Percentiles rank a stretch among this genome's conserved stretches.
Evolutionary conservation across 352 stramenopile genomes (phyloP).

Genomic region (Phytopythium helicoides): DNA sequence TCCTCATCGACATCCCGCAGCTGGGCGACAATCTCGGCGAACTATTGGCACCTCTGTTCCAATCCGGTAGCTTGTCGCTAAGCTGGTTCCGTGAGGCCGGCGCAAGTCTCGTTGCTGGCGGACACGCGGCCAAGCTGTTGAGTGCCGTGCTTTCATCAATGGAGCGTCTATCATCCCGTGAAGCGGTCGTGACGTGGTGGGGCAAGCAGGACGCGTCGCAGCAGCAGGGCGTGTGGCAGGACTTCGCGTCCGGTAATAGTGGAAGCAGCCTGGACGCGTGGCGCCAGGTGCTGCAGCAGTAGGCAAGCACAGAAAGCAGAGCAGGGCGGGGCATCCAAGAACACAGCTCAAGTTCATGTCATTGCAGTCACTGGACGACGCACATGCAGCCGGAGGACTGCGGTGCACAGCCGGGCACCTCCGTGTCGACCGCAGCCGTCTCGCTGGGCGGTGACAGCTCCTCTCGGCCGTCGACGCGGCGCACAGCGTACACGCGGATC

Average conservation of each 20-base stretch:
- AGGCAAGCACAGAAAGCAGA: background rate
- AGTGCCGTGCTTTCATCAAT: conserved; percentile 37
- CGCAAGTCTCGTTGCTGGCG: conserved; percentile 35
- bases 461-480: conserved; percentile 30
- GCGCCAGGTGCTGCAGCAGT: conserved; percentile 15
- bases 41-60: conserved; percentile 60
- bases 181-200: conserved; percentile 59
- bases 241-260: background rate
- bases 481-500: conserved; percentile 74
- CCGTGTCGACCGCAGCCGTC: conserved; percentile 81
- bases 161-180: conserved; percentile 19
- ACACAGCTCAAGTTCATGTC: background rate
- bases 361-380: conserved; percentile 40
- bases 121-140: conserved; percentile 50
- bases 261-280: conserved; percentile 11
- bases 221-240: conserved; percentile 23
- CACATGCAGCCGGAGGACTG: conserved; percentile 47
- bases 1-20: conserved; percentile 73
- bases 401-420: conserved; percentile 79
- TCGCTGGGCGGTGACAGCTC: conserved; percentile 60
- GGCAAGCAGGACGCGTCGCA: conserved; percentile 23
- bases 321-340: background rate
- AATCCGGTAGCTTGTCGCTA: conserved; percentile 39
- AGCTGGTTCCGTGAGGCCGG: conserved; percentile 48
- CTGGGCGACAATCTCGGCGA: conserved; percentile 56